A percentile compares a stretch with the other conserved stretches of the same genome.
These are phyloP conservation scores for Chytriomyces sp. DNA, from an alignment of 192 early-diverging fungal species.

Conservation along the genomic window DNA sequence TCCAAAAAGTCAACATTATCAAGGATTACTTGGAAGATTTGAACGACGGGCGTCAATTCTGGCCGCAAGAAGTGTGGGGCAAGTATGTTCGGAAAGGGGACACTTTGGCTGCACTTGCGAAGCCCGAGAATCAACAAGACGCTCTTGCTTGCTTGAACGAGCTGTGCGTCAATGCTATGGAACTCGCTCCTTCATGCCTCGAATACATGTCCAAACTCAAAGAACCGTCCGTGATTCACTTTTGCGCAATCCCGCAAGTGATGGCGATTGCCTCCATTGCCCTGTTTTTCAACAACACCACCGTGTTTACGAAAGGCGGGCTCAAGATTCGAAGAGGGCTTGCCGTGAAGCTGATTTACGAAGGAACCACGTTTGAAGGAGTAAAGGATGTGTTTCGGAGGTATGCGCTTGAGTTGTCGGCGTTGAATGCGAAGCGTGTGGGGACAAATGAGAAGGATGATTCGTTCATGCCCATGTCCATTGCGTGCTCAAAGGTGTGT, in stretches of 20 bases:
- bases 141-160: constrained; percentile 85
- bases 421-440: constrained; percentile 36
- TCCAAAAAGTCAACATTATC: constrained; percentile 98
- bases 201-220: constrained; percentile 80
- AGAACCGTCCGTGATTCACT: constrained; percentile 85
- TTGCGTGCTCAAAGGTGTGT: constrained; percentile 51
- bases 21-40: constrained; percentile 95
- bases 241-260: constrained; percentile 97
- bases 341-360: constrained; percentile 54
- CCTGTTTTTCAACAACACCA: constrained; percentile 84
- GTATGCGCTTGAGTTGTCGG: constrained; percentile 46
- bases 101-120: constrained; percentile 71
- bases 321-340: constrained; percentile 83
- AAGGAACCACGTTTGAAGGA: constrained; percentile 45
- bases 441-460: constrained; percentile 46
- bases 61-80: constrained; percentile 95
- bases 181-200: constrained; percentile 83
- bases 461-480: constrained; percentile 41
- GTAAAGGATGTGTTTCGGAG: constrained; percentile 50
- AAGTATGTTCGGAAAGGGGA: constrained; percentile 65
- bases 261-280: constrained; percentile 96
- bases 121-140: constrained; percentile 69
- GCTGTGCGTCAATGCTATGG: constrained; percentile 84
- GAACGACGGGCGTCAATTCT: constrained; percentile 87
- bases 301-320: constrained; percentile 74